Conservation (phyloP, 2,329 filamentous ascomycete genomes). For the Aspergillus pseudoviridinutans region DNA sequence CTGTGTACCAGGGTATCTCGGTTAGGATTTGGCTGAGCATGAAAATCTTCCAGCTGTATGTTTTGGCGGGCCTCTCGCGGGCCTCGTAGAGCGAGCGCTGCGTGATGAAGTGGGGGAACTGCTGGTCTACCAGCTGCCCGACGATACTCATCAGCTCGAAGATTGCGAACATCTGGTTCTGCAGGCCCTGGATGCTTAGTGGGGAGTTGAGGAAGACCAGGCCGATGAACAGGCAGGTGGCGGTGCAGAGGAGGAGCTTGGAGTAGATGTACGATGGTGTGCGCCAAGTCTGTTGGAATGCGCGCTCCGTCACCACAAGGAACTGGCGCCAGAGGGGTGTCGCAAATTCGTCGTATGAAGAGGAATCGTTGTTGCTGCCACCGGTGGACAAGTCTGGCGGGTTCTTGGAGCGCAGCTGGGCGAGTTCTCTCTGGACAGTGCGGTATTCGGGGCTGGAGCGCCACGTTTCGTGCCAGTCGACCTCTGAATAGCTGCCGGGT, state of each 20-base stretch:
- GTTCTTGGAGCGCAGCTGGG: slow-evolving; percentile 38
- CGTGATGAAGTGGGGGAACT: slow-evolving; percentile 57
- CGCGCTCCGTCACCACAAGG: slow-evolving; percentile 64
- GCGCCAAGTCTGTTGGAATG: slow-evolving; percentile 91
- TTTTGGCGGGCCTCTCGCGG: slow-evolving; percentile 61
- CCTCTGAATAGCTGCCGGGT: slow-evolving; percentile 58
- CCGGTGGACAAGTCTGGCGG: slow-evolving; percentile 31
- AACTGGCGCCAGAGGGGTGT: slow-evolving; percentile 66
- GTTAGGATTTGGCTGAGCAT: slow-evolving; percentile 67
- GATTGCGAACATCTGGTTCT: slow-evolving; percentile 87
- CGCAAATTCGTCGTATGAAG: slow-evolving; percentile 72
- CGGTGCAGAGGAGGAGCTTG: slow-evolving; percentile 65
- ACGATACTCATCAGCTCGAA: slow-evolving; percentile 85
- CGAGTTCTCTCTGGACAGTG: slow-evolving; percentile 54
- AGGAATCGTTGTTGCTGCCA: slow-evolving; percentile 38
- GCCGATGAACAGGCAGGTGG: slow-evolving; percentile 71
- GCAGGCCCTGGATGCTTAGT: slow-evolving; percentile 73
- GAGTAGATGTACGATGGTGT: slow-evolving; percentile 85
- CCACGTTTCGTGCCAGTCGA: slow-evolving; percentile 65
- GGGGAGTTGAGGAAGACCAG: slow-evolving; percentile 75
- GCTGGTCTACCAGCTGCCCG: slow-evolving; percentile 52
- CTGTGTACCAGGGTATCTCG: slow-evolving; percentile 63
- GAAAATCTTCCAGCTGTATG: slow-evolving; percentile 72
- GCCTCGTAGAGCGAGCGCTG: slow-evolving; percentile 58
- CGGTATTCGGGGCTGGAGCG: slow-evolving; percentile 54